Base-by-base conservation (phyloP, 2,329 filamentous ascomycete genomes). In the Colletotrichum lupini region DNA sequence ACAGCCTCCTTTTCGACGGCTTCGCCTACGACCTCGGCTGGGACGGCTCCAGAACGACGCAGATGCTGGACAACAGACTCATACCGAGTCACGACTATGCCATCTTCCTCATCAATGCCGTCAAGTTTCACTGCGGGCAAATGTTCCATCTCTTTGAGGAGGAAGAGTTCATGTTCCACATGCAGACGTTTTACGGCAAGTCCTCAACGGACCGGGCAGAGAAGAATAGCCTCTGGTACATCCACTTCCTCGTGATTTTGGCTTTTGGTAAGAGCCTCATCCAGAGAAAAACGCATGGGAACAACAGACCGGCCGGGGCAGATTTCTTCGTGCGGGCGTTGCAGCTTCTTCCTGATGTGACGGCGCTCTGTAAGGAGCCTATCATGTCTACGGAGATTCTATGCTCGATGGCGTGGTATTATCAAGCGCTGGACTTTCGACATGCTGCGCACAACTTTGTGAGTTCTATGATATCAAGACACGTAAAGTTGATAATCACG, bases 131-230 rank as follows among this genome's bases (percentile, higher is more conserved):
- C 68, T 88, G 87, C 62, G 84, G 85, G 1, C 87, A 88, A 32
- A 76, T 89, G 2, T 88, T 88, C 8, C 87, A 89, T 58, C 78
- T 90, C 1, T 88, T 90, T 52, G 87, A 90, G 22, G 87, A 89
- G 57, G 81, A 84, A 7, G 82, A 81, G 0, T 90, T 90, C 68
- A 88, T 87, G 83, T 63, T 52, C 72, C 49, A 46, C 5, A 75
- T 81, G 1, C 77, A 81, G 30, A 76, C 77, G 3, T 81, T 80
- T 26, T 82, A 81, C 19, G 60, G 76, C 5, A 75, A 78, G 0
- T 77, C 76, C 0, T 73, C 64, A 0, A 30, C 64, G 0, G 75
- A 77, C 2, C 75, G 75, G 0, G 67, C 76, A 0, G 69, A 75
- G 0, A 73, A 71, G 0, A 67, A 77, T 1, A 75, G 74, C 8